Evolutionary conservation across 1,284 basidiomycete species (phyloP).

Genomic region (Trametes pubescens): DNA sequence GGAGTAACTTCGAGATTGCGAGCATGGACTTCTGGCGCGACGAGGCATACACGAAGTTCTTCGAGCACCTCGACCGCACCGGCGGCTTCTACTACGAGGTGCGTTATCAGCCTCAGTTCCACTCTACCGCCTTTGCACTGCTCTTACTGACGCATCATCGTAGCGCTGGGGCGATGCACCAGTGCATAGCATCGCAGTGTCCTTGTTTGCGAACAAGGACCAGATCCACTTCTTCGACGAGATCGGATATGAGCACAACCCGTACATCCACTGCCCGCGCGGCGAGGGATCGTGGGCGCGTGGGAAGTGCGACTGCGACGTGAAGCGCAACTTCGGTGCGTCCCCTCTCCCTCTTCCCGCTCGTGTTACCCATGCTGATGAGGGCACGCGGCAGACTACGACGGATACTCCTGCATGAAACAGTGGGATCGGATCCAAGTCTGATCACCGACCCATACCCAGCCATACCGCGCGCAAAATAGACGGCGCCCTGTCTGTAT

Average conservation of each 20-base stretch:
- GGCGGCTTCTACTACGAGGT: slow-evolving; percentile 87
- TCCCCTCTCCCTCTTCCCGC: slow-evolving; percentile 11
- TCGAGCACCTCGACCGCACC: slow-evolving; percentile 72
- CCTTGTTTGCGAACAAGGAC: slow-evolving; percentile 65
- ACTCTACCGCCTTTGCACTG: not conserved
- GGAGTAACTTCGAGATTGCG: slow-evolving; percentile 85
- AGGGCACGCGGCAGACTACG: slow-evolving; percentile 50
- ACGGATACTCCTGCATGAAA: slow-evolving; percentile 58
- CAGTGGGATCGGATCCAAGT: slow-evolving; percentile 49
- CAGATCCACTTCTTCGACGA: slow-evolving; percentile 77
- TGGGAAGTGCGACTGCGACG: slow-evolving; percentile 56
- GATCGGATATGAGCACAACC: slow-evolving; percentile 65
- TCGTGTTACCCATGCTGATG: not conserved
- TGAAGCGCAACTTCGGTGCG: slow-evolving; percentile 54
- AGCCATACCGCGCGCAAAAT: not conserved
- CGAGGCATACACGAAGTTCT: slow-evolving; percentile 75
- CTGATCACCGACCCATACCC: not conserved
- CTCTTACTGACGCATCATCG: not conserved
- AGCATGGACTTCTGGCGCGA: slow-evolving; percentile 67
- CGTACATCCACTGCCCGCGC: slow-evolving; percentile 60
- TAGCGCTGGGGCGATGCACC: slow-evolving; percentile 85
- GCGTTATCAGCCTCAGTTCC: slow-evolving; percentile 29
- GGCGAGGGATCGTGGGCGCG: slow-evolving; percentile 49
- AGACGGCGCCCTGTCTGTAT: not conserved
- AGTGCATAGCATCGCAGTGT: slow-evolving; percentile 78